Evolutionary conservation across 1,284 basidiomycete species (phyloP), one percentile per base, ranked within the genome.

Genomic region (Irpex lacteus): DNA sequence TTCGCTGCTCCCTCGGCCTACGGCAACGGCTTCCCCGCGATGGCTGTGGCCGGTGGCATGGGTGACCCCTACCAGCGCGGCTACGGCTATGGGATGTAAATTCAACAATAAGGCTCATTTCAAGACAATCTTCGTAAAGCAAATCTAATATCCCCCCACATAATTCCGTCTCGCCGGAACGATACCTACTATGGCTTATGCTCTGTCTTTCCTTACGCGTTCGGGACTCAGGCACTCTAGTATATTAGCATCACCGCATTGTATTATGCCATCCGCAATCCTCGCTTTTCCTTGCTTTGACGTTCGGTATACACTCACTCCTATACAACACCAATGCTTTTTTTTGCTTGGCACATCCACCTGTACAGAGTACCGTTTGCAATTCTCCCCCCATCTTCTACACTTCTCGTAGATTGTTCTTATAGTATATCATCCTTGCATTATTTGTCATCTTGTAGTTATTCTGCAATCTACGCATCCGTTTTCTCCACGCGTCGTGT

Each of bases 61-160:
- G 85, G 81, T 70, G 90, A 91, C 76, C 89, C 88, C 49, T 93
- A 93, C 80, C 88, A 90, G 78, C 82, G 85, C 61, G 76, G 81
- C 68, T 93, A 90, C 72, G 89, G 86, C 65, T 93, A 93, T 70
- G 87, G 88, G 73, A 91, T 92, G 89, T 92, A 82, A 87, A 44
- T 60, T 63, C 19, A 56, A 15, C 57, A 40, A 38, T 55, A 58
- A 44, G 38, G 26, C 40, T 34, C 61, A 62, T 53, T 59, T 53
- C 57, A 18, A 59, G 59, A 66, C 65, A 54, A 61, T 63, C 67
- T 64, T 66, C 57, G 18, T 54, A 57, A 13, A 60, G 61, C 50
- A 56, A 53, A 53, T 49, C 61, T 60, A 67, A 70, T 69, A 65
- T 65, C 63, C 59, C 67, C 64, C 67, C 67, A 63, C 66, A 69